Percentiles rank a stretch among this genome's conserved stretches.
Evolutionary conservation across 106 monocot species (phyloP).

Genomic region (Dendrobium officinale): DNA sequence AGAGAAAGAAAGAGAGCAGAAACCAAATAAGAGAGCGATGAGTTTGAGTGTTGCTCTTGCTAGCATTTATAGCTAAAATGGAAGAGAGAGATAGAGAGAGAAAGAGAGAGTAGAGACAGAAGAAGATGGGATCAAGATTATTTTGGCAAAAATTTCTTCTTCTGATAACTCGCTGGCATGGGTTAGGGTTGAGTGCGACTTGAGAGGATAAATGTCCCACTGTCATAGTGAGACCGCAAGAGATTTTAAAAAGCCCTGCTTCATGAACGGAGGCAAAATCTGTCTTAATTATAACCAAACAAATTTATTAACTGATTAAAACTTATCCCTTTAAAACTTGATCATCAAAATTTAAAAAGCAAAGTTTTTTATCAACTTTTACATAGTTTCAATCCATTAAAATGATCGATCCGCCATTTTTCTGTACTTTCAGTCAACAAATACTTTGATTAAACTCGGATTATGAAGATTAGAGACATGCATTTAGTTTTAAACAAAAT

Average conservation of each 20-base stretch:
- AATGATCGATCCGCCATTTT: no score
- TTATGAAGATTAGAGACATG: background rate
- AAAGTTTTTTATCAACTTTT: background rate
- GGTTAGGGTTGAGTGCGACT: background rate
- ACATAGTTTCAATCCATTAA: no score
- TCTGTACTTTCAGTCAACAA: no score
- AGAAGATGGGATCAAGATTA: conserved; percentile 1
- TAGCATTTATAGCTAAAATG: conserved; percentile 1
- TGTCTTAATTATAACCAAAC: background rate
- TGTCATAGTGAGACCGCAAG: background rate
- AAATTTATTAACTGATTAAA: background rate
- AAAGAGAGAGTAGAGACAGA: background rate
- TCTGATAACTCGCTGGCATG: background rate
- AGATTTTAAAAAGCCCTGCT: background rate
- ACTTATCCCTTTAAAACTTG: no score
- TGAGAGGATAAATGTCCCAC: background rate
- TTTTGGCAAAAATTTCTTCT: conserved; percentile 5
- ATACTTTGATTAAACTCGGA: no score
- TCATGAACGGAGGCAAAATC: background rate
- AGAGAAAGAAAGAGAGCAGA: background rate
- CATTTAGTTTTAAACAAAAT: background rate
- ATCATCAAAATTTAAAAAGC: background rate
- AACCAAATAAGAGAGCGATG: background rate
- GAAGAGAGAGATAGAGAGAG: background rate
- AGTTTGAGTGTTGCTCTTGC: conserved; percentile 1